phyloP scores from a whole-genome alignment of 257 asterid genomes.

The Ophiorrhiza pumila region DNA sequence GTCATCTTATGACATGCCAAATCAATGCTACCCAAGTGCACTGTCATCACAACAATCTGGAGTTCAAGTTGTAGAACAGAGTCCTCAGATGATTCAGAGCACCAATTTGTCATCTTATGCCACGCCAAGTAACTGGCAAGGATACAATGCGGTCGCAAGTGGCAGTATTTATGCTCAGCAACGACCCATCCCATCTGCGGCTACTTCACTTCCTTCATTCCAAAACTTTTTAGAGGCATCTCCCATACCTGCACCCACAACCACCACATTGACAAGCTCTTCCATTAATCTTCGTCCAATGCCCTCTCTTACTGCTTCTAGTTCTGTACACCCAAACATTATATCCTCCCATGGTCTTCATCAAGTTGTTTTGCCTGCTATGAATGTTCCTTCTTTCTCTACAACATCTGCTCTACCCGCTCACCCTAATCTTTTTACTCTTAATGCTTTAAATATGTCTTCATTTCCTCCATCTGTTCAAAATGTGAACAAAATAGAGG shows the following conservation, averaged over 20 bases:
- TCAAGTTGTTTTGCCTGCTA: conserved; percentile 26
- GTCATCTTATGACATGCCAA: too few species aligned
- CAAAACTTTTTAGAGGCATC: conserved; percentile 30
- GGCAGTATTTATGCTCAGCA: conserved; percentile 32
- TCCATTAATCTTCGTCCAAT: conserved; percentile 29
- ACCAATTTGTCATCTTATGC: conserved; percentile 36
- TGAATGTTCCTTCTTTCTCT: conserved; percentile 28
- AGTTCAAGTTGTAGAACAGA: conserved; percentile 34
- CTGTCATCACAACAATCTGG: conserved; percentile 41
- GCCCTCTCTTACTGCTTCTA: conserved; percentile 34
- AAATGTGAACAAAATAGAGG: conserved; percentile 32
- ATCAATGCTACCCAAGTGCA: conserved; percentile 23
- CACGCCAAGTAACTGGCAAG: conserved; percentile 40
- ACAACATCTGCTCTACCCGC: conserved; percentile 34
- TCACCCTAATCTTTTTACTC: conserved; percentile 33
- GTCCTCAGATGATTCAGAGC: conserved; percentile 29
- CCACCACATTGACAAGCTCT: conserved; percentile 22
- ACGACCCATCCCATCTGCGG: conserved; percentile 28
- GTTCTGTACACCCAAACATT: conserved; percentile 26
- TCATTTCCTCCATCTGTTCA: conserved; percentile 35
- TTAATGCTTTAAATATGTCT: conserved; percentile 36
- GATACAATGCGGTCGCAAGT: conserved; percentile 34
- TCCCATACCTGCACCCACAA: conserved; percentile 24
- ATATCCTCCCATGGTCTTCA: conserved; percentile 30
- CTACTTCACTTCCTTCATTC: conserved; percentile 23